Percentiles rank a stretch among this genome's conserved stretches.
phyloP scores from a whole-genome alignment of 2,329 filamentous ascomycete genomes.

The Corniculantispora saksenae region DNA sequence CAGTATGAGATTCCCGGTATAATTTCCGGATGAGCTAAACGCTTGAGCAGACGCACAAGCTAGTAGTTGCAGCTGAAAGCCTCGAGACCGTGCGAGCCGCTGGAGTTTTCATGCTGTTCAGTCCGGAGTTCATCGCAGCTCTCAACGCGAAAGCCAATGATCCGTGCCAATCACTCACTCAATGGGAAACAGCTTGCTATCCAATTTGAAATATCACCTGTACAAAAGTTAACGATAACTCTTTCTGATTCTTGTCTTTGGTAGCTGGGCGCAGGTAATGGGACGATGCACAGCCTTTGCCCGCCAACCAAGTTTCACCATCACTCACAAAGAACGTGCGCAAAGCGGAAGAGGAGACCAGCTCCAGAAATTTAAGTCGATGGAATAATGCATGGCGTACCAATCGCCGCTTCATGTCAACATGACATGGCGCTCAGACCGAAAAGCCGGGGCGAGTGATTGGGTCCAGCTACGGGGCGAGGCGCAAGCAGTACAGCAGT shows the following conservation, averaged over 20 bases:
- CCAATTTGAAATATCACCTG: neutral
- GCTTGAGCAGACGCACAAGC: neutral
- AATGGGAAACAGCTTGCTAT: no score
- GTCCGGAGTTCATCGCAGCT: neutral
- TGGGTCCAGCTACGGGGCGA: neutral
- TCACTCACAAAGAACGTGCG: neutral
- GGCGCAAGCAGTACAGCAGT: neutral
- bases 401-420: neutral
- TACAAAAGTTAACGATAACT: neutral
- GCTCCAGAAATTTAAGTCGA: neutral
- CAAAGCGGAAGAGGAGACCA: neutral
- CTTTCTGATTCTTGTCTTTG: neutral
- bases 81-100: neutral
- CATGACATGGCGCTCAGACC: conserved; percentile 3
- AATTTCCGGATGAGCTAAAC: neutral
- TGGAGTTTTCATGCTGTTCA: neutral
- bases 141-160: neutral
- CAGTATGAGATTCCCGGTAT: no score
- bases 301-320: conserved; percentile 9
- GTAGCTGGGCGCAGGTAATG: neutral
- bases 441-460: neutral
- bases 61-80: neutral
- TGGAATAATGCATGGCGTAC: neutral
- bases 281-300: neutral
- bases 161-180: neutral